These are phyloP conservation scores for Rhytidhysteron rufulum DNA, from an alignment of 2,329 filamentous ascomycete genomes.

Conservation along the genomic window DNA sequence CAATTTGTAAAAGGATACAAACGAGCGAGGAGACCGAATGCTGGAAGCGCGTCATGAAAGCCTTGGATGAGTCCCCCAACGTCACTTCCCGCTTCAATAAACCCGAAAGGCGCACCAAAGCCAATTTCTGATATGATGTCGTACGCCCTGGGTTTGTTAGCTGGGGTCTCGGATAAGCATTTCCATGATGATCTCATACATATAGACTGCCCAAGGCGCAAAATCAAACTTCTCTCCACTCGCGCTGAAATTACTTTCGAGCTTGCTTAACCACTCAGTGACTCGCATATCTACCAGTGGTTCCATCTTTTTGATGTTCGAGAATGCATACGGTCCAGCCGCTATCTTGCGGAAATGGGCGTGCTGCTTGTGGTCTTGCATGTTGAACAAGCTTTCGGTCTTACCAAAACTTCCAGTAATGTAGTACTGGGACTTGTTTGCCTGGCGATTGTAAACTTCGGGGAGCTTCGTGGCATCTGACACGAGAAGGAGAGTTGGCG, in stretches of 20 bases:
- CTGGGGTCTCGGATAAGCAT: constrained; percentile 2
- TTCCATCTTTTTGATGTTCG: constrained; percentile 58
- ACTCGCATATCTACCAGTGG: constrained; percentile 52
- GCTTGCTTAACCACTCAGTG: constrained; percentile 47
- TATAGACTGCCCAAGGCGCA: constrained; percentile 50
- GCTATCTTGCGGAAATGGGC: constrained; percentile 52
- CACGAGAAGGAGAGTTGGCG: constrained; percentile 52
- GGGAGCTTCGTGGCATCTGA: constrained; percentile 53
- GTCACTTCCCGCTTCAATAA: constrained; percentile 51
- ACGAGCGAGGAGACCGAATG: constrained; percentile 51
- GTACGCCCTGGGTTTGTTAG: constrained; percentile 49
- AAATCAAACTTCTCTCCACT: constrained; percentile 51
- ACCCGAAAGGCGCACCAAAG: constrained; percentile 55
- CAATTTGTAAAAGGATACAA: constrained; percentile 54
- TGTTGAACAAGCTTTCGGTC: constrained; percentile 55
- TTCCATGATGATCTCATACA: constrained; percentile 1
- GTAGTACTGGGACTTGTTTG: constrained; percentile 57
- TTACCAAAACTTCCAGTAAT: constrained; percentile 56
- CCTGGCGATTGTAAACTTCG: constrained; percentile 53
- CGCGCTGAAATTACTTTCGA: constrained; percentile 45
- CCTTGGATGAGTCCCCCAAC: constrained; percentile 52
- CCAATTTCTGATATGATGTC: constrained; percentile 56
- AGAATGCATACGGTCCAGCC: constrained; percentile 54
- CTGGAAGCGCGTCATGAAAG: constrained; percentile 51
- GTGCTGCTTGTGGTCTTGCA: constrained; percentile 51